These are phyloP conservation scores for Mycogone perniciosa DNA, from an alignment of 2,329 filamentous ascomycete genomes.

Conservation along the genomic window DNA sequence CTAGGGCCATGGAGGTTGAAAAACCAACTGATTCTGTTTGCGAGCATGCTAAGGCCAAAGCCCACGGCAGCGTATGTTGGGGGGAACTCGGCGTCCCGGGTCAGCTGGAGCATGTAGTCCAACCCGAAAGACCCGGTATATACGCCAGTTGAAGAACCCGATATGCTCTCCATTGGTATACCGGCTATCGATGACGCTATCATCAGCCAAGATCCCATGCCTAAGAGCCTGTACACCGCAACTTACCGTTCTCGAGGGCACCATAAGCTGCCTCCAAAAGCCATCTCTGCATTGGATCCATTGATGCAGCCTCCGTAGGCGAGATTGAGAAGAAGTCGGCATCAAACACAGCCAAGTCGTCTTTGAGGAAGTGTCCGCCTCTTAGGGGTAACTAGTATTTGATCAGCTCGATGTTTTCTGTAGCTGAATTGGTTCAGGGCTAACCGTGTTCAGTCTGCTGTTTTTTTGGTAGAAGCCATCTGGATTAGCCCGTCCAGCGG, in stretches of 20 bases:
- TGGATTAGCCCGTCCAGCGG: not conserved
- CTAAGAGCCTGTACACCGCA: not conserved
- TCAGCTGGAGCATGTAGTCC: not conserved
- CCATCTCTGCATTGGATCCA: conserved; percentile 22
- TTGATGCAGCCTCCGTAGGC: conserved; percentile 16
- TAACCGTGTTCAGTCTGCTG: not conserved
- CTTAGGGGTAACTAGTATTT: not conserved
- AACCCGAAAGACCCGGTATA: not conserved
- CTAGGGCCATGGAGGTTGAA: conserved; percentile 42
- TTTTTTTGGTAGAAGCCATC: conserved; percentile 1
- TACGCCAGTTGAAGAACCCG: conserved; percentile 1
- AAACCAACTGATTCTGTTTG: conserved; percentile 34
- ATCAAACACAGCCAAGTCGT: conserved; percentile 9
- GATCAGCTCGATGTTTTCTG: not conserved
- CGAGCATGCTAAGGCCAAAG: no score
- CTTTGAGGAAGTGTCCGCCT: conserved; percentile 6
- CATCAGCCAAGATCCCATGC: not conserved
- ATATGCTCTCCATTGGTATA: conserved; percentile 2
- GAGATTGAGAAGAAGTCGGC: conserved; percentile 19
- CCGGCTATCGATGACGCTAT: not conserved
- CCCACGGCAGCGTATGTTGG: not conserved
- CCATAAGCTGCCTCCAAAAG: conserved; percentile 12
- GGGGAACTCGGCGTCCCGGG: not conserved
- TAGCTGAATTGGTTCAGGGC: not conserved
- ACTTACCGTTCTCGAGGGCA: conserved; percentile 11